phyloP scores from a whole-genome alignment of 148 eudicot species.

The Spergularia marina region DNA sequence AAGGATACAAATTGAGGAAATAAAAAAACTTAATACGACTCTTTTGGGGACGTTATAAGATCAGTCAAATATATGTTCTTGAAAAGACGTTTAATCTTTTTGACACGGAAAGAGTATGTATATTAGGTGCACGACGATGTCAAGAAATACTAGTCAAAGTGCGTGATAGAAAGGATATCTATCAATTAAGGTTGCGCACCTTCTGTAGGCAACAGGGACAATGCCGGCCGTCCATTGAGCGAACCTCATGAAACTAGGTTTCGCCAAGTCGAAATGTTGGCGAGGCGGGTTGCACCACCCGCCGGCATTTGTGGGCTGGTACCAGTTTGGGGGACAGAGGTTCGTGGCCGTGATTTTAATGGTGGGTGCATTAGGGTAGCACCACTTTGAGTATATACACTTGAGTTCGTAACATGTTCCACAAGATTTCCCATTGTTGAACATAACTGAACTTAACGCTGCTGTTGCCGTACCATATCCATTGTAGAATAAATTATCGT shows the following conservation, averaged over 20 bases:
- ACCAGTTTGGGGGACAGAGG: conserved; percentile 51
- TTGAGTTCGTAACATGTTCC: conserved; percentile 44
- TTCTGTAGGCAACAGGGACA: conserved; percentile 42
- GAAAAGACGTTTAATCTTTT: too few species aligned
- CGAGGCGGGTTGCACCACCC: conserved; percentile 62
- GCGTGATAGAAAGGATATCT: too few species aligned
- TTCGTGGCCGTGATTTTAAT: conserved; percentile 48
- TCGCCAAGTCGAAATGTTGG: conserved; percentile 43
- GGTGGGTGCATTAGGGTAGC: conserved; percentile 17
- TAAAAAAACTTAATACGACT: too few species aligned
- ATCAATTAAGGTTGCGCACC: conserved; percentile 16
- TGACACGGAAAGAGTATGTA: too few species aligned
- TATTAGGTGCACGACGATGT: too few species aligned
- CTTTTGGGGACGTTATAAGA: too few species aligned
- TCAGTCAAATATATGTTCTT: too few species aligned
- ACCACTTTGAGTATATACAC: conserved; percentile 37
- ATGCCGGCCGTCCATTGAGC: conserved; percentile 45
- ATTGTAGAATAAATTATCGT: conserved; percentile 30
- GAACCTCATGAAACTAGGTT: conserved; percentile 40
- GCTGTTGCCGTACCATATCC: conserved; percentile 42
- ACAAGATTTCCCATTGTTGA: conserved; percentile 42
- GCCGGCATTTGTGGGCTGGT: conserved; percentile 30
- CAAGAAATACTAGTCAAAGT: too few species aligned
- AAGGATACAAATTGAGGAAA: too few species aligned
- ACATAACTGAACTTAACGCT: conserved; percentile 42